Percentiles rank a stretch among this genome's conserved stretches.
Evolutionary conservation across 129 eudicot species (phyloP).

Genomic region (Pittosporum tobira): DNA sequence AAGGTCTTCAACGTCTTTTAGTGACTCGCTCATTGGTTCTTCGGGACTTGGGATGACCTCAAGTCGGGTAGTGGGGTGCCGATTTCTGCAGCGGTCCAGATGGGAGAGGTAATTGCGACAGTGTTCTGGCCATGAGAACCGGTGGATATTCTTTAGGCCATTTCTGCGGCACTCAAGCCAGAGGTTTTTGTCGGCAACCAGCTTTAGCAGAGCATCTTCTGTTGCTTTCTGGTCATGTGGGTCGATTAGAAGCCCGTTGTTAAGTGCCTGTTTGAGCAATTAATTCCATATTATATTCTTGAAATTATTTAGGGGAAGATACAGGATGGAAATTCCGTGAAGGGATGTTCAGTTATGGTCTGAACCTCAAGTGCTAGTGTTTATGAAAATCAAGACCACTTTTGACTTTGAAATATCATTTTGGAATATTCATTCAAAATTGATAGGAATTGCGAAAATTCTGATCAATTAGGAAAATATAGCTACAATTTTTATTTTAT

Average conservation of each 20-base stretch:
- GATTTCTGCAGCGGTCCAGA: constrained; percentile 54
- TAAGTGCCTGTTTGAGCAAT: constrained; percentile 47
- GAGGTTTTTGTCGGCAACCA: constrained; percentile 66
- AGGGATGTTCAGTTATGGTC: neutral
- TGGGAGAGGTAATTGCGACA: constrained; percentile 59
- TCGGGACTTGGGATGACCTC: constrained; percentile 39
- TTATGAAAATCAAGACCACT: neutral
- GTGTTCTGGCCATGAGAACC: constrained; percentile 86
- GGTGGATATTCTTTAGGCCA: constrained; percentile 67
- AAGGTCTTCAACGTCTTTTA: constrained; percentile 60
- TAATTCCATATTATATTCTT: constrained; percentile 7
- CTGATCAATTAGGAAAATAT: too few relatives aligned
- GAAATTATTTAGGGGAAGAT: neutral
- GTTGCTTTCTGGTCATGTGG: constrained; percentile 82
- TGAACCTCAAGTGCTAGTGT: neutral
- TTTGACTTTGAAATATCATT: too few relatives aligned
- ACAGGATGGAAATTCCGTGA: neutral
- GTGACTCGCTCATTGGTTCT: constrained; percentile 77
- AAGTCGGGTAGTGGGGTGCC: constrained; percentile 55
- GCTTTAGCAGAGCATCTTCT: constrained; percentile 80
- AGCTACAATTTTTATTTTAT: too few relatives aligned
- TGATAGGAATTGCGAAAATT: too few relatives aligned
- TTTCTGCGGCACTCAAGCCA: constrained; percentile 71
- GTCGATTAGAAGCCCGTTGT: constrained; percentile 72
- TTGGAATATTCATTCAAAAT: too few relatives aligned